Base-by-base conservation (phyloP, 805 yeast species). In the Lipomyces lipofer region DNA sequence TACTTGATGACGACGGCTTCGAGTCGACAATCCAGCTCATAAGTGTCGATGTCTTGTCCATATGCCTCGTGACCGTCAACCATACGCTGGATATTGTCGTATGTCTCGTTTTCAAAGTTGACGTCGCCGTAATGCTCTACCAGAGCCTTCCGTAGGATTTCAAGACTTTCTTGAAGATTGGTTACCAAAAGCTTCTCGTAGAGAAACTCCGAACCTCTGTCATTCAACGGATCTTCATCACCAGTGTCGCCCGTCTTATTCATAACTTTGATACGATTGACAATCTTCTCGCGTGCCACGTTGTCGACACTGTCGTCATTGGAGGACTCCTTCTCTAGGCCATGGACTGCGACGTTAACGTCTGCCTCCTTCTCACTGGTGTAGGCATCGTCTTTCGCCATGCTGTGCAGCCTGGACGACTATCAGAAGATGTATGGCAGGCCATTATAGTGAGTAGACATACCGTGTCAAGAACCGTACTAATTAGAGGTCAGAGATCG, bases 101-200 rank as follows among this genome's bases (percentile, higher is more conserved):
- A 32, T 4, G 52, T 32, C 21, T 32, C 35, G 24, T 24, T 51
- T 1, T 35, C 42, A 29, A 49, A 51, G 30, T 51, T 51, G 40
- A 25, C 38, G 36, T 52, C 56, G 30, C 38, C 56, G 25, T 49
- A 40, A 28, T 42, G 54, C 33, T 52, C 50, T 9, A 12, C 40
- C 12, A 32, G 43, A 15, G 52, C 52, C 13, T n/a, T 22, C 15
- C 30, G 25, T 5, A 52, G 28, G 15, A 50, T 40, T 5, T 68
- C 69, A 1, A 72, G 32, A 0, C 80, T 74, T 30, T 77, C 78
- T 2, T 69, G 73, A 15, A 63, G 2, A 5, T 48, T 29, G 32
- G 49, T 51, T 19, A 33, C 43, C 24, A 54, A 21, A 21, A 54
- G 13, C n/a, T 30, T 28, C 17, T 54, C 58, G 24, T 35, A 54